These are phyloP conservation scores for Magnaporthales sp. DNA, from an alignment of 2,329 filamentous ascomycete genomes.

Conservation along the genomic window DNA sequence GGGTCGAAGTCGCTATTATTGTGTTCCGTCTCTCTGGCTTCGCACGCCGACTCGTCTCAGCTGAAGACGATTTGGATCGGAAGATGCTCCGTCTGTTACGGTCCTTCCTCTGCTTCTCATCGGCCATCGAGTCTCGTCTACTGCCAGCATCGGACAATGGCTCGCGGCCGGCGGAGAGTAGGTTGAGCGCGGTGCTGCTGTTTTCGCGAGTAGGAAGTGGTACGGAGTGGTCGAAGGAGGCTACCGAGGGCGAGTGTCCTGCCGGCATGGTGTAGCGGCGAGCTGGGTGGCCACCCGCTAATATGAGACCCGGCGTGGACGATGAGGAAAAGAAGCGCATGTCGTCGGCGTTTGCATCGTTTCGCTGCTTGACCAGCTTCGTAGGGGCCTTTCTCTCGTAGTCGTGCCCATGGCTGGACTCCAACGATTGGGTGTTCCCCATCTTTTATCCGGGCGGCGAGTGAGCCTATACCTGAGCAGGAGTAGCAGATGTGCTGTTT, in stretches of 20 bases:
- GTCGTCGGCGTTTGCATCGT: conserved; percentile 19
- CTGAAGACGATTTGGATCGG: conserved; percentile 24
- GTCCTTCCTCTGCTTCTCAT: conserved; percentile 1
- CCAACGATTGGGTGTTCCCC: conserved; percentile 14
- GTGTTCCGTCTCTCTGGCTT: conserved; percentile 18
- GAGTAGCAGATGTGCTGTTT: not conserved
- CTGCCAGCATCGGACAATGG: conserved; percentile 6
- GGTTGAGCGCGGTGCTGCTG: not conserved
- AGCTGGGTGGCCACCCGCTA: conserved; percentile 13
- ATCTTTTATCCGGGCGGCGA: not conserved
- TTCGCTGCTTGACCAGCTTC: conserved; percentile 43
- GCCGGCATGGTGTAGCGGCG: conserved; percentile 11
- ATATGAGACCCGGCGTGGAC: conserved; percentile 13
- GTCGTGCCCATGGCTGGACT: conserved; percentile 24
- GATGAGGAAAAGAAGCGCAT: conserved; percentile 14
- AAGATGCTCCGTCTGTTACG: conserved; percentile 20
- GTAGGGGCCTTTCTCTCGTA: conserved; percentile 21
- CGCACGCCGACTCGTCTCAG: conserved; percentile 11
- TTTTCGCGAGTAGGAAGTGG: not conserved
- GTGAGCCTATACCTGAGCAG: not conserved
- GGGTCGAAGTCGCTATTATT: conserved; percentile 14
- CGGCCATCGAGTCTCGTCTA: conserved; percentile 12
- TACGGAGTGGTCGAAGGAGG: conserved; percentile 2
- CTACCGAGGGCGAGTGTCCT: conserved; percentile 8
- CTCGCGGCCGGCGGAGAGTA: not conserved